Percentiles rank a stretch among this genome's conserved stretches.
These are phyloP conservation scores for Suillus fuscotomentosus DNA, from an alignment of 768 basidiomycete genomes.

Conservation along the genomic window DNA sequence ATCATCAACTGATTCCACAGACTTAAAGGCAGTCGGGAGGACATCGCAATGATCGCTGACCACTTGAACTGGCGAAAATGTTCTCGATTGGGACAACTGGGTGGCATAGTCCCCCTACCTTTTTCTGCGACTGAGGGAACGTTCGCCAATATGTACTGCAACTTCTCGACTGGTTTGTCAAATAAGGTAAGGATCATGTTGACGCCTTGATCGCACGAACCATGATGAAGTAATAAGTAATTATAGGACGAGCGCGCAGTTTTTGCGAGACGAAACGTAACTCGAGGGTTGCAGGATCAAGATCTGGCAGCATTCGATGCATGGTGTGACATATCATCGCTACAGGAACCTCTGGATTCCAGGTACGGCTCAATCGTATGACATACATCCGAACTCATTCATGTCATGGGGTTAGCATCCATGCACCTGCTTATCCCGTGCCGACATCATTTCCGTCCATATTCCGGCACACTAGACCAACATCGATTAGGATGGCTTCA, in stretches of 20 bases:
- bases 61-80: constrained; percentile 54
- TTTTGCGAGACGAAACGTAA: constrained; percentile 52
- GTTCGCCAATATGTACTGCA: constrained; percentile 30
- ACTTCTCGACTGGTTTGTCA: constrained; percentile 40
- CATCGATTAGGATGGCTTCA: constrained; percentile 35
- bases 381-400: constrained; percentile 8
- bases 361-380: constrained; percentile 32
- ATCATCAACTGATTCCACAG: constrained; percentile 20
- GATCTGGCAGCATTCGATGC: constrained; percentile 37
- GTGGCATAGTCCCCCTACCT: constrained; percentile 50
- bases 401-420: constrained; percentile 35
- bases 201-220: neutral
- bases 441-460: constrained; percentile 59
- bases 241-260: constrained; percentile 17
- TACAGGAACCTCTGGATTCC: constrained; percentile 31
- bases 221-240: neutral
- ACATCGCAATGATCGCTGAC: constrained; percentile 43
- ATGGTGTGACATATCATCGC: constrained; percentile 33
- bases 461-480: constrained; percentile 26
- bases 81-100: constrained; percentile 54
- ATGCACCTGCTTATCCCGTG: constrained; percentile 53
- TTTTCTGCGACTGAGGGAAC: constrained; percentile 21
- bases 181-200: neutral
- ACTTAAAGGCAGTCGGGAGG: constrained; percentile 31
- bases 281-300: constrained; percentile 53